Base-by-base conservation (phyloP, 2,329 filamentous ascomycete species). In the Colletotrichum costaricense region DNA sequence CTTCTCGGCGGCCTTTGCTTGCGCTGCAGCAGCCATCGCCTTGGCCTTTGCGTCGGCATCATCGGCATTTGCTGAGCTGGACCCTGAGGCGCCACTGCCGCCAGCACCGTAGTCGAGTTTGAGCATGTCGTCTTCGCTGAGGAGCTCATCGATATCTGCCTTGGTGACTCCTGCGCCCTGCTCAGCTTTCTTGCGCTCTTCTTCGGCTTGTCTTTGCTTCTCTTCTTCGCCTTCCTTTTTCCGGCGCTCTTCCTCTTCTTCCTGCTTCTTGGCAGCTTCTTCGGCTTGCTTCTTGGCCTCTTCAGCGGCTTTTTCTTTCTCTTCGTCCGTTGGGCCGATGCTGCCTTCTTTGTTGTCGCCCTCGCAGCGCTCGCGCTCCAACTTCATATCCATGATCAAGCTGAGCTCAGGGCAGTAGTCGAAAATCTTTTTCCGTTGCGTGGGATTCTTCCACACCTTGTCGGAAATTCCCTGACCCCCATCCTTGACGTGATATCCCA, bases 311-410 rank as follows among this genome's bases (percentile, higher is more conserved):
- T 69, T 49, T 30, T 58, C 54, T 24, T 55, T 72, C 54, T 76
- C 66, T 3, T 38, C 62, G 22, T 72, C 71, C 3, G 74, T 75
- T 28, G 75, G 74, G 5, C 69, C 67, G 28, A 81, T 74, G 49
- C 68, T 68, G 63, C 79, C 79, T 60, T 79, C 73, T n/a, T 64
- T 69, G 63, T 82, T 79, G 75, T 85, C 82, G 9, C 78, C 81
- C 0, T 78, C 74, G 76, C 87, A 88, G 22, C 86, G 80, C 78
- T 88, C 84, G 56, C 83, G 78, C 79, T 88, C 86, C 12, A 89
- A 79, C 78, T 88, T 89, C 88, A 90, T 90, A 55, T 87, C 84
- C 83, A 90, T 84, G 71, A 89, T 86, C 77, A 90, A 82, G 75
- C 82, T 85, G 24, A 90, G 78, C 78, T 90, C 88, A 2, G 88